A percentile compares a stretch with the other conserved stretches of the same genome.
These are phyloP conservation scores for Chondrostereum purpureum DNA, from an alignment of 1,284 basidiomycete genomes.

Conservation along the genomic window DNA sequence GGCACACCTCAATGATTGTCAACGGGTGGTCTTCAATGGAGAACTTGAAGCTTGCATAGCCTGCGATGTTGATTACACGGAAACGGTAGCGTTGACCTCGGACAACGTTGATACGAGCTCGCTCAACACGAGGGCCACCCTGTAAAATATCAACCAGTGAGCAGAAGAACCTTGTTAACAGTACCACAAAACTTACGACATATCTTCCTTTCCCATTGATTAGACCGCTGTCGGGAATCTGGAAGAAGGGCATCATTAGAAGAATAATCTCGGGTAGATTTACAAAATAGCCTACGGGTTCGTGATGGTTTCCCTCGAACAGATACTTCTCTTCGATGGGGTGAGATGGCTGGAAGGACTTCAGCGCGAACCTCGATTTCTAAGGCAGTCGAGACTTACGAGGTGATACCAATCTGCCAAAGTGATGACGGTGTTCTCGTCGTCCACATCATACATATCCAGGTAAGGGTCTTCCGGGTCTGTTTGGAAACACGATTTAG, in stretches of 20 bases:
- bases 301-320: conserved; percentile 9
- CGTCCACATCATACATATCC: conserved; percentile 34
- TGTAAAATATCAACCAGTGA: background rate
- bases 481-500: background rate
- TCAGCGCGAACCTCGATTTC: conserved; percentile 2
- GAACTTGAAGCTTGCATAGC: conserved; percentile 26
- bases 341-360: conserved; percentile 16
- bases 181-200: conserved; percentile 6
- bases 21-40: conserved; percentile 43
- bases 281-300: conserved; percentile 6
- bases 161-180: background rate
- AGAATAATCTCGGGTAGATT: background rate
- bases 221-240: conserved; percentile 27
- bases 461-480: conserved; percentile 27
- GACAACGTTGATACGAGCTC: conserved; percentile 32
- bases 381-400: background rate
- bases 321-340: conserved; percentile 5
- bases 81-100: conserved; percentile 47
- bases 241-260: background rate
- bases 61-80: conserved; percentile 42
- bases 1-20: conserved; percentile 32
- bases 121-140: conserved; percentile 29
- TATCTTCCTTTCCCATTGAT: conserved; percentile 44
- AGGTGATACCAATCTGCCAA: conserved; percentile 29
- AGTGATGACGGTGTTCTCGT: conserved; percentile 30